Evolutionary conservation across 352 stramenopile species (phyloP).

Genomic region (Pythium angustatum): DNA sequence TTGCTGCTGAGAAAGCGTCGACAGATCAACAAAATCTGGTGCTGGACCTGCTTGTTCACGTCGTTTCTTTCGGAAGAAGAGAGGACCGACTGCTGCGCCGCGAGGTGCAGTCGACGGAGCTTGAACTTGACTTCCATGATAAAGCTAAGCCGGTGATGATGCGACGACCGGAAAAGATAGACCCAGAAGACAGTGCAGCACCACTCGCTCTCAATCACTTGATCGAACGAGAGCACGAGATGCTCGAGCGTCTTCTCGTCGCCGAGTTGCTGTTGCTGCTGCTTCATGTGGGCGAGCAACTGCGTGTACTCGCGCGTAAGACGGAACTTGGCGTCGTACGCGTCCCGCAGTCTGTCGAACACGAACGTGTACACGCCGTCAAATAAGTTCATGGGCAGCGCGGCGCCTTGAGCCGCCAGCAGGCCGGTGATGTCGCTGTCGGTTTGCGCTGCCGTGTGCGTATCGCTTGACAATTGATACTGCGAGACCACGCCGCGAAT

Average conservation of each 20-base stretch:
- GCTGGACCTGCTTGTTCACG: conserved; percentile 10
- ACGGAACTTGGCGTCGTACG: conserved; percentile 36
- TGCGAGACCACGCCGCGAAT: conserved; percentile 12
- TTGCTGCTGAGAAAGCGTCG: conserved; percentile 31
- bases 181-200: conserved; percentile 74
- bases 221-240: conserved; percentile 45
- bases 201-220: conserved; percentile 66
- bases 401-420: conserved; percentile 7
- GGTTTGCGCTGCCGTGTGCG: not conserved
- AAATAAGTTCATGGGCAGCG: conserved; percentile 35
- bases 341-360: conserved; percentile 28
- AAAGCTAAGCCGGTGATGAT: conserved; percentile 61
- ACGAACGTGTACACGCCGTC: conserved; percentile 32
- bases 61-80: conserved; percentile 17
- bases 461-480: conserved; percentile 17
- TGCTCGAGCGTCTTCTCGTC: conserved; percentile 21
- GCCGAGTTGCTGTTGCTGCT: conserved; percentile 16
- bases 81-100: not conserved
- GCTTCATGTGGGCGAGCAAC: conserved; percentile 23
- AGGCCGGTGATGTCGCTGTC: not conserved
- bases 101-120: conserved; percentile 39
- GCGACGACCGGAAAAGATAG: conserved; percentile 54
- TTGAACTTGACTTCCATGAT: conserved; percentile 58
- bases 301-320: conserved; percentile 36
- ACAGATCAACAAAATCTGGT: conserved; percentile 29